Percentiles rank a stretch among this genome's conserved stretches.
phyloP scores from a whole-genome alignment of 176 grass and related monocot species.

The Phoenix roebelenii region DNA sequence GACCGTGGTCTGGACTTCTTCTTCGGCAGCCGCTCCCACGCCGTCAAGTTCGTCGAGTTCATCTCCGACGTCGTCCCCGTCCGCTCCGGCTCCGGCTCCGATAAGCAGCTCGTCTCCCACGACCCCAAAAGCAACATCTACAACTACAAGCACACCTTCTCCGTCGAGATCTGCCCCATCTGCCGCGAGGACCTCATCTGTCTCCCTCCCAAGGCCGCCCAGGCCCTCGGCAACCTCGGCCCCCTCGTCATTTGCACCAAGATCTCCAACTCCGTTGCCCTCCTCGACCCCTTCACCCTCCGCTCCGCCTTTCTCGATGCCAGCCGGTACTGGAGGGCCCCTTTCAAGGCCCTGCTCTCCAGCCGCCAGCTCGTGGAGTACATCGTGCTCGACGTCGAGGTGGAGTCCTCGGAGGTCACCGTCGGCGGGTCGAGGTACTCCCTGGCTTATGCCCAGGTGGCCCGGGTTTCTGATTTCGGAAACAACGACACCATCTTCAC shows the following conservation, averaged over 20 bases:
- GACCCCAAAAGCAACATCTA: conserved; percentile 59
- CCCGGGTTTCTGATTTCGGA: conserved; percentile 58
- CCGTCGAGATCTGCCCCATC: conserved; percentile 81
- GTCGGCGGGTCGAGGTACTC: conserved; percentile 29
- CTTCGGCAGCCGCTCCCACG: conserved; percentile 66
- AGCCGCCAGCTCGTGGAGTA: conserved; percentile 84
- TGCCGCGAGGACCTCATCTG: conserved; percentile 86
- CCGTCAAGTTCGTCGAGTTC: conserved; percentile 67
- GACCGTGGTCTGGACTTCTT: conserved; percentile 70
- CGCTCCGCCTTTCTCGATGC: conserved; percentile 71
- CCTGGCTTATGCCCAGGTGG: conserved; percentile 62
- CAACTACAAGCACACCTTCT: conserved; percentile 88
- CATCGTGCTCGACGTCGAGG: conserved; percentile 75
- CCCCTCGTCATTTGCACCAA: conserved; percentile 71
- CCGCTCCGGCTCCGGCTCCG: conserved; percentile 30
- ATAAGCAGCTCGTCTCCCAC: conserved; percentile 87
- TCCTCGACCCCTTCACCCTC: conserved; percentile 65
- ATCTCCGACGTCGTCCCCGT: conserved; percentile 52
- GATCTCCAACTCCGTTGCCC: conserved; percentile 52
- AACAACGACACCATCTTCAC: conserved; percentile 74
- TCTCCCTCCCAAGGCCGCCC: conserved; percentile 50
- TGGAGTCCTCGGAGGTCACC: conserved; percentile 30
- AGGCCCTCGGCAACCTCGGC: conserved; percentile 49
- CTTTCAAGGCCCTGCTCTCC: conserved; percentile 56
- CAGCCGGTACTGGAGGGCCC: conserved; percentile 55